Percentiles rank a stretch among this genome's conserved stretches.
Conservation (phyloP, 2,329 filamentous ascomycete genomes). For the Lachnellula arida region DNA sequence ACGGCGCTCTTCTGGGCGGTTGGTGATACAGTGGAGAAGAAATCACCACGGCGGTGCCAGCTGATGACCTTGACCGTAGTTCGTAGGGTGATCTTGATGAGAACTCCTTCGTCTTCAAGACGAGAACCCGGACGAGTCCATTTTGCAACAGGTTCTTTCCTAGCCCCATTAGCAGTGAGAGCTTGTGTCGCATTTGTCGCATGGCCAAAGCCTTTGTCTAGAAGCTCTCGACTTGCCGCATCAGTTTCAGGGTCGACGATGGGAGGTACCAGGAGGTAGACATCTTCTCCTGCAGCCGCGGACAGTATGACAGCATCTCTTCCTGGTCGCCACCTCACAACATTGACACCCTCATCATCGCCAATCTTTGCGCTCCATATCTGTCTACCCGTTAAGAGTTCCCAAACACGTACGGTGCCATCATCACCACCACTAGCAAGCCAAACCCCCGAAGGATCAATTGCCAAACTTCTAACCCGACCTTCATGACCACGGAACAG, state of each 20-base stretch:
- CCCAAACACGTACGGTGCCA: conserved; percentile 87
- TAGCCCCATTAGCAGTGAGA: conserved; percentile 49
- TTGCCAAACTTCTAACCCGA: conserved; percentile 74
- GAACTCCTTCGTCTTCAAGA: conserved; percentile 72
- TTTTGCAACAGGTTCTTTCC: conserved; percentile 71
- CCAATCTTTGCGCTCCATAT: conserved; percentile 79
- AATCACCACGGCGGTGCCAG: conserved; percentile 93
- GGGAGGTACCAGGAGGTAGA: conserved; percentile 79
- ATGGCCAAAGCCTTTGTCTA: conserved; percentile 91
- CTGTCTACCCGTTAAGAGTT: conserved; percentile 78
- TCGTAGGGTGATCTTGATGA: conserved; percentile 75
- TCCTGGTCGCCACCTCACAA: conserved; percentile 83
- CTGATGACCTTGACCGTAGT: conserved; percentile 80
- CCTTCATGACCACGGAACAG: conserved; percentile 86
- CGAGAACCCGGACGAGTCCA: conserved; percentile 76
- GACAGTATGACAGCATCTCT: conserved; percentile 77
- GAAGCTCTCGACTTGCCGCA: conserved; percentile 65
- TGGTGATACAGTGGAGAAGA: conserved; percentile 88
- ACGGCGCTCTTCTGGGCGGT: conserved; percentile 74
- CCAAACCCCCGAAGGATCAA: conserved; percentile 82
- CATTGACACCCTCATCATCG: conserved; percentile 74
- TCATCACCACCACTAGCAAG: conserved; percentile 93
- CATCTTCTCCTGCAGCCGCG: conserved; percentile 75
- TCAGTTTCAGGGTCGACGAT: conserved; percentile 69
- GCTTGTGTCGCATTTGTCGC: conserved; percentile 61